Base-by-base conservation (phyloP, 2,329 filamentous ascomycete genomes). In the Cadophora malorum region DNA sequence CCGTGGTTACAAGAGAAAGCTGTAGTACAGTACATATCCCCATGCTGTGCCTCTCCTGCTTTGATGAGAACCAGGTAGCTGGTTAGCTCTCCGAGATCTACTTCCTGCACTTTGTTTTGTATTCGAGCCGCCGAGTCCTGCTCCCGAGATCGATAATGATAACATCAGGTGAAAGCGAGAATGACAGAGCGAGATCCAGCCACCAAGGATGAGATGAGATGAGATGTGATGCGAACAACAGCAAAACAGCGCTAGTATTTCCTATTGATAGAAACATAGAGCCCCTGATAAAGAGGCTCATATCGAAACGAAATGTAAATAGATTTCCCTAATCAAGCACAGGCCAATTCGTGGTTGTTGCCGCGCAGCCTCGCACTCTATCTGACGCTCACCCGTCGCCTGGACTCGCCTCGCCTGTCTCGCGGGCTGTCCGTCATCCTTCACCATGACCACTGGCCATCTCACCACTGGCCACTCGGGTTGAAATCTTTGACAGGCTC, bases 401-500 rank as follows among this genome's bases (percentile, higher is more conserved):
- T 60, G 16, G 56, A 41, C n/a, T 47, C 14, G 56, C 56, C 58
- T 31, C 14, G 6, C 35, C 56, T 66, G 60, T 56, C 65, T 68
- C n/a, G 60, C 31, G 64, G 49, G 35, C 49, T 68, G 62, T 49
- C 50, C 55, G 65, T 52, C 56, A 64, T 56, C 28, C 60, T 45
- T 33, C 16, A 58, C 58, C 45, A n/a, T n/a, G 23, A 28, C 21
- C 10, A 25, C 23, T 9, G 56, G 23, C 56, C 23, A 38, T 19
- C 45, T 23, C 35, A 60, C 56, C 58, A 61, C 66, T 71, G 66
- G 67, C 70, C 70, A 70, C 68, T 72, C 70, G 70, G 70, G 60
- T 64, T 70, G 67, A 73, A 72, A 72, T 71, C 69, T 69, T 72
- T 70, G 67, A 71, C 68, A 68, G 52, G 69, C 71, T 71, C 71